Evolutionary conservation across 129 eudicot species (phyloP).

Genomic region (Chrysanthemum lavandulifolium): DNA sequence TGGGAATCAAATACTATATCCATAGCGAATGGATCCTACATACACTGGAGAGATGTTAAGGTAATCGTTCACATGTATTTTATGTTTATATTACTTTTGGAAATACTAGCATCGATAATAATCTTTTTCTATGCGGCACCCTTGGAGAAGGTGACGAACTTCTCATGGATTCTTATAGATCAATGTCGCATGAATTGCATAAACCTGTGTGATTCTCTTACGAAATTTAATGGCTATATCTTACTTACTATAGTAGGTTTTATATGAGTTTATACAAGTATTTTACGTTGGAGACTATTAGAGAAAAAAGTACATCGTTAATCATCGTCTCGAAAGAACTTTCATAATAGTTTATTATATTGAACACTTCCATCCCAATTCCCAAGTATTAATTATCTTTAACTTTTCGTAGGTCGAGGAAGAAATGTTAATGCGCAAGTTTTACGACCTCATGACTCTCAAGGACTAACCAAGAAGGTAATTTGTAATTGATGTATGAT

Average conservation of each 20-base stretch:
- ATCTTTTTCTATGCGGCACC: background rate
- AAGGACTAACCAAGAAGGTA: too few species aligned
- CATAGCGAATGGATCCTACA: conserved; percentile 49
- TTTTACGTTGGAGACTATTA: too few species aligned
- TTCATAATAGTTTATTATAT: background rate
- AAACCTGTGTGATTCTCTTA: conserved; percentile 45
- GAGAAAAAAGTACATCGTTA: too few species aligned
- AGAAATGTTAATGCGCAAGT: too few species aligned
- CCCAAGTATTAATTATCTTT: too few species aligned
- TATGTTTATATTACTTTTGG: background rate
- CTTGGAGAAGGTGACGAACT: conserved; percentile 79
- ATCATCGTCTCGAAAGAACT: too few species aligned
- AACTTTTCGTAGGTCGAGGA: too few species aligned
- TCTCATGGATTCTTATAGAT: conserved; percentile 62
- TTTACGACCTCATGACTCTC: too few species aligned
- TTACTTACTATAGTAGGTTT: too few species aligned
- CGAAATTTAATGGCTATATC: background rate
- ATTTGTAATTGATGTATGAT: too few species aligned
- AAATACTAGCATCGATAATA: background rate
- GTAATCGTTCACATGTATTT: conserved; percentile 22
- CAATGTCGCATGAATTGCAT: conserved; percentile 70
- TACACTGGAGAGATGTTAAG: conserved; percentile 49
- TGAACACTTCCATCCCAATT: background rate
- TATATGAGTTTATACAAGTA: too few species aligned
- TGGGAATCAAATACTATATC: background rate